Conservation (phyloP, 164 flowering plant genomes). For the Aristolochia californica region DNA sequence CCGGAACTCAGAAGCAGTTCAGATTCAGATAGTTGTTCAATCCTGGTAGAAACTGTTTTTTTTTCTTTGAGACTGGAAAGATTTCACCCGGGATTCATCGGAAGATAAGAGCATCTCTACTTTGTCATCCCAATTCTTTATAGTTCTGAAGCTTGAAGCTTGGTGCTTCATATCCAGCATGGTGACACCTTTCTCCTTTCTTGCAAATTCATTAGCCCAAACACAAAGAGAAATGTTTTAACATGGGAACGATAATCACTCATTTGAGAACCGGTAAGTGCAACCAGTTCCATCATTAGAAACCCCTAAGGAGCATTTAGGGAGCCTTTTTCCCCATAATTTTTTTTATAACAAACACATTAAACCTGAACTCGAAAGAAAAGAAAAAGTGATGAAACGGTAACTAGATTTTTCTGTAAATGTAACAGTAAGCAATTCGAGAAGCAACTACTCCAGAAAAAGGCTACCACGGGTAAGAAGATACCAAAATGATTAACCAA, state of each 20-base stretch:
- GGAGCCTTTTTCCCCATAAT: not conserved
- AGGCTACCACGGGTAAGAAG: not conserved
- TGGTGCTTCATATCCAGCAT: constrained; percentile 56
- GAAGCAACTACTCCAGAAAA: not conserved
- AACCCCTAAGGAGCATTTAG: not conserved
- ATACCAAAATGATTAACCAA: not conserved
- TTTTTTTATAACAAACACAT: not conserved
- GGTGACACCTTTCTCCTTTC: constrained; percentile 33
- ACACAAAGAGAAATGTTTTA: not conserved
- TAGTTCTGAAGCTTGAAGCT: constrained; percentile 30
- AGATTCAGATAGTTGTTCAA: constrained; percentile 14
- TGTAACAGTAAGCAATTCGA: too few relatives aligned
- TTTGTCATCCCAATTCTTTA: constrained; percentile 25
- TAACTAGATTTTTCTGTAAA: too few relatives aligned
- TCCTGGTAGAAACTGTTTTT: constrained; percentile 12
- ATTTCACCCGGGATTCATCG: constrained; percentile 36
- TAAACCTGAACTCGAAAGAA: not conserved
- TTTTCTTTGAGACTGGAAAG: constrained; percentile 35
- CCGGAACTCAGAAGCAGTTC: constrained; percentile 59
- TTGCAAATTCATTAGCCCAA: constrained; percentile 16
- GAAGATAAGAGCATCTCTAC: constrained; percentile 24
- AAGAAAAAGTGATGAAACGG: too few relatives aligned
- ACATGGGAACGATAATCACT: not conserved
- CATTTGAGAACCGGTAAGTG: not conserved
- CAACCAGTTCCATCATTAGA: not conserved